Evolutionary conservation across 208 protist genomes (phyloP), one percentile per base, ranked within the genome.

Genomic region (Trypanosoma cruzi): DNA sequence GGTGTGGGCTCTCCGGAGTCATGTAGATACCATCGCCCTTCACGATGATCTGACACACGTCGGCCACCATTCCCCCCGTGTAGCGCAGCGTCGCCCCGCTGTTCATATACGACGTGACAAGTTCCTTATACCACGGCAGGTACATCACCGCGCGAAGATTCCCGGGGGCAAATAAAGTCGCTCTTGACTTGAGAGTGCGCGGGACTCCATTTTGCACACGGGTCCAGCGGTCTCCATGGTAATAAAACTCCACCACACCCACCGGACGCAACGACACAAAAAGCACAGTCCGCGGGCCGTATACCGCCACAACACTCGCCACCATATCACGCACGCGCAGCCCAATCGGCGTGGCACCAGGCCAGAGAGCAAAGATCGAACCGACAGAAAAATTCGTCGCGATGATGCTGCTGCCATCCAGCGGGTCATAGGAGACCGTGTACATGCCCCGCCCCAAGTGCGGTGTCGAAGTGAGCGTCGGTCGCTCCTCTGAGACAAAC

Each of bases 311-410:
- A 55, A 62, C 75, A 55, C 55, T 68, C 29, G 58, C 70, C 57
- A 59, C 70, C 53, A 74, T 66, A 22, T 77, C 70, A 10, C 61
- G 60, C 7, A 60, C 58, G 4, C 18, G 49, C n/a, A 61, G 63
- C 16, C 75, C 70, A 57, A 76, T 42, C 16, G 65, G 58, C 20
- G 55, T 58, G 7, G 10, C 31, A 4, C 75, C 70, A 6, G 63
- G 70, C 75, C 75, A 84, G 7, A 84, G 48, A 53, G 63, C 80
- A 52, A 88, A 84, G 50, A 84, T 85, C 28, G 77, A 80, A 54
- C 96, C 96, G 28, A 97, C 90, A 57, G 84, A 71, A n/a, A 98
- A 90, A 60, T 92, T 93, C 53, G 79, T 68, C 65, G 94, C 87
- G 54, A 98, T 91, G 67, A 95, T 88, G 42, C 79, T 86, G 11